Percentiles rank a stretch among this genome's conserved stretches.
Conservation (phyloP, 352 stramenopile genomes). For the Labyrinthula sp. region DNA sequence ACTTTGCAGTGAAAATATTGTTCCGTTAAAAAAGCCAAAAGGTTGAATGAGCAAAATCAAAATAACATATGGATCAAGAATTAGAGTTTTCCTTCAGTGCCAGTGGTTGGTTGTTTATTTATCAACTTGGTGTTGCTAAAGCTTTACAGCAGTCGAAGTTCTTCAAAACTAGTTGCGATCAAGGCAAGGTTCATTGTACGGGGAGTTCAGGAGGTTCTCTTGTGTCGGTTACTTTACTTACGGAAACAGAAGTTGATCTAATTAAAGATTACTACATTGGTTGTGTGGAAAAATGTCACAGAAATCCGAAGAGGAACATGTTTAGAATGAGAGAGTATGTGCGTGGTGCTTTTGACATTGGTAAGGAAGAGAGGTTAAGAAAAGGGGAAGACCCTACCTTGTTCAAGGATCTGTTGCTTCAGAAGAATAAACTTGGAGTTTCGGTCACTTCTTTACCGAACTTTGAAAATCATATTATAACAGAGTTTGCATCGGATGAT, state of each 20-base stretch:
- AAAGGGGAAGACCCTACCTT: constrained; percentile 9
- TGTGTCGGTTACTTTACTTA: constrained; percentile 44
- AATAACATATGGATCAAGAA: not conserved
- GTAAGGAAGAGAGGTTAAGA: no score
- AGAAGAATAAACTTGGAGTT: constrained; percentile 5
- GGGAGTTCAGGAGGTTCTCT: constrained; percentile 51
- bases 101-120: constrained; percentile 61
- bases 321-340: constrained; percentile 49
- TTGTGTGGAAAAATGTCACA: constrained; percentile 41
- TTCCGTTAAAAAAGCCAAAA: no score
- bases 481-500: constrained; percentile 43
- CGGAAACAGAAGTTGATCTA: constrained; percentile 48
- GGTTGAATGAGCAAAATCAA: not conserved
- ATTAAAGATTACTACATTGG: constrained; percentile 46
- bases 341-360: no score
- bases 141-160: constrained; percentile 46
- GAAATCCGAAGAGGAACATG: constrained; percentile 39
- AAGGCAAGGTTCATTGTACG: no score
- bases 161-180: no score
- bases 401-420: constrained; percentile 4
- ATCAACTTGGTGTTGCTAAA: constrained; percentile 58
- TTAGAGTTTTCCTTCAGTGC: constrained; percentile 47
- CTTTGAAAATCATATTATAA: constrained; percentile 49
- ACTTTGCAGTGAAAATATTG: no score
- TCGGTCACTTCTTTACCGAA: constrained; percentile 28